Evolutionary conservation across 495 filamentous ascomycete species (phyloP).

Genomic region (Xylaria palmicola): DNA sequence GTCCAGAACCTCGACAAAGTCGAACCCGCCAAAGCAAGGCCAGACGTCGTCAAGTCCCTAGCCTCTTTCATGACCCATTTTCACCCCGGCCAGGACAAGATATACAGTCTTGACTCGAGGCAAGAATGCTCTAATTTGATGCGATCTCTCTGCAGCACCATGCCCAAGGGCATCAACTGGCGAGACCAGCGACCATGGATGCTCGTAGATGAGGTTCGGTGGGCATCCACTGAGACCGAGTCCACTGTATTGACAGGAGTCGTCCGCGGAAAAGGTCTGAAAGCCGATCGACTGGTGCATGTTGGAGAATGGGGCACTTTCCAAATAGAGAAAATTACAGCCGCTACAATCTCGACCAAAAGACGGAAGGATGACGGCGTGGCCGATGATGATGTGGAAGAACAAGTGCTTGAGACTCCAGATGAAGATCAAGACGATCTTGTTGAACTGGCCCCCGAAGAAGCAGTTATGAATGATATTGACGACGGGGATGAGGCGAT

Average conservation of each 20-base stretch:
- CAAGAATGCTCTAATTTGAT: constrained; percentile 89
- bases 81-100: constrained; percentile 83
- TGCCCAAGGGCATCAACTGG: constrained; percentile 90
- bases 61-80: constrained; percentile 91
- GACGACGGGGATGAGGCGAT: constrained; percentile 39
- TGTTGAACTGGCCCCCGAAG: constrained; percentile 74
- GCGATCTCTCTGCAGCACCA: constrained; percentile 82
- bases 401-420: constrained; percentile 64
- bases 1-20: constrained; percentile 77
- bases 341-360: constrained; percentile 57
- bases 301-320: constrained; percentile 94
- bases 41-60: constrained; percentile 73
- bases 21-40: constrained; percentile 72
- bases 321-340: constrained; percentile 84
- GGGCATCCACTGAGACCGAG: constrained; percentile 53
- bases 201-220: constrained; percentile 78
- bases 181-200: constrained; percentile 94
- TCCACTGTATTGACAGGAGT: constrained; percentile 79
- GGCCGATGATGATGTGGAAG: constrained; percentile 58
- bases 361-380: constrained; percentile 67
- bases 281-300: constrained; percentile 85
- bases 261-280: constrained; percentile 80
- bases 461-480: constrained; percentile 74
- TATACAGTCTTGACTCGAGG: constrained; percentile 78
- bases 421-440: constrained; percentile 78